A percentile compares a stretch with the other conserved stretches of the same genome.
Evolutionary conservation across 208 protist genomes (phyloP).

Genomic region (Leishmania martiniquensis): DNA sequence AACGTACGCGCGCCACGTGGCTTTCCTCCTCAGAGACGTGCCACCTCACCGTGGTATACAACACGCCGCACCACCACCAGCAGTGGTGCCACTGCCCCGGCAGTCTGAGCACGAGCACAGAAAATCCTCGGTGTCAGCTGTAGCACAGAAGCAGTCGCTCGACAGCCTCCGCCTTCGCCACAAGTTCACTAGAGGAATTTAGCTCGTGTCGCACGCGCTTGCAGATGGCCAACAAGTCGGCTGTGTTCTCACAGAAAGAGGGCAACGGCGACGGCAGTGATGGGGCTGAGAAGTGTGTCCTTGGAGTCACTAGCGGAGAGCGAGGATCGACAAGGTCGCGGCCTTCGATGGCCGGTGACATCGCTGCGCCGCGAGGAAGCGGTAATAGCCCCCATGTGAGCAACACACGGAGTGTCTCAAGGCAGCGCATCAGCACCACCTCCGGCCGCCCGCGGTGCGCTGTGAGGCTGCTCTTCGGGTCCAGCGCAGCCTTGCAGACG

Average conservation of each 20-base stretch:
- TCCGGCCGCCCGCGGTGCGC: constrained; percentile 41
- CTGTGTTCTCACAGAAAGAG: background rate
- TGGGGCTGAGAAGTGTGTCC: background rate
- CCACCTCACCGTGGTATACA: too few relatives aligned
- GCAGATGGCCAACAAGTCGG: constrained; percentile 6
- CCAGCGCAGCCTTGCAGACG: constrained; percentile 27
- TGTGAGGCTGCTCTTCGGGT: constrained; percentile 20
- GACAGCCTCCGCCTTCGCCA: constrained; percentile 9
- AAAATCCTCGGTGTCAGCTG: background rate
- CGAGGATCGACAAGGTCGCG: background rate
- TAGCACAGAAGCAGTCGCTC: background rate
- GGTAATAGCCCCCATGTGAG: constrained; percentile 29
- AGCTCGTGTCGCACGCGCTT: background rate
- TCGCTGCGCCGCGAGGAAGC: constrained; percentile 2
- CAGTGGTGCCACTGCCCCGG: too few relatives aligned
- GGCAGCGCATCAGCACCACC: constrained; percentile 38
- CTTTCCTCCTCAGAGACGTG: background rate
- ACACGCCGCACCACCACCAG: background rate
- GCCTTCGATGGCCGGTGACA: constrained; percentile 1
- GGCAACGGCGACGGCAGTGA: background rate
- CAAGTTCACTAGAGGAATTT: background rate
- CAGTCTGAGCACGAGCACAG: background rate
- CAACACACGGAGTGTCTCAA: constrained; percentile 44
- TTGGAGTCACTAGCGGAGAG: background rate
- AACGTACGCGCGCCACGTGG: background rate